Conservation (phyloP, 345 rosid species). For the Acer negundo region DNA sequence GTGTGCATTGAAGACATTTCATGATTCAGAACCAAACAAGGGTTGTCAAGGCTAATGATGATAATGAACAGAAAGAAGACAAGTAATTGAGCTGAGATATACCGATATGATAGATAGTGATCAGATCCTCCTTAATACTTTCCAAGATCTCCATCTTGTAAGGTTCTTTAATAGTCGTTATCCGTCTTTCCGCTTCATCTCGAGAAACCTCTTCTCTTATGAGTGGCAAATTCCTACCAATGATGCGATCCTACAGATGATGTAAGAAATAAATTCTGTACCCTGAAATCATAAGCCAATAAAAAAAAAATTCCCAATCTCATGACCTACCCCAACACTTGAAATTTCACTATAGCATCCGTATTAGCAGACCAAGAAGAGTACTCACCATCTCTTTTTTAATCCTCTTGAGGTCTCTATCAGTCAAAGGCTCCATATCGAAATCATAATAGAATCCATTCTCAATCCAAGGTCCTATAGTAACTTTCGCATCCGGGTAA, state of each 20-base stretch:
- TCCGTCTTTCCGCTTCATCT: slow-evolving; percentile 81
- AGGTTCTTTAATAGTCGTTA: slow-evolving; percentile 76
- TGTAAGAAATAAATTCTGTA: slow-evolving; percentile 43
- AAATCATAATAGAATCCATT: slow-evolving; percentile 94
- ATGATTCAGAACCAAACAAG: background rate
- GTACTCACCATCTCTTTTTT: slow-evolving; percentile 96
- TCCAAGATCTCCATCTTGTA: slow-evolving; percentile 96
- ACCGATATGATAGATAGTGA: slow-evolving; percentile 93
- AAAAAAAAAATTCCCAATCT: slow-evolving; percentile 28
- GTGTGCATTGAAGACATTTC: background rate
- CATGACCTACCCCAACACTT: slow-evolving; percentile 3
- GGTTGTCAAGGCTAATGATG: background rate
- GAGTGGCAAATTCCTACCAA: slow-evolving; percentile 82
- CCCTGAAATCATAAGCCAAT: slow-evolving; percentile 49
- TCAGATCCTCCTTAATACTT: slow-evolving; percentile 76
- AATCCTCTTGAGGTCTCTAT: slow-evolving; percentile 84
- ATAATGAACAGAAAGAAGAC: slow-evolving; percentile 15
- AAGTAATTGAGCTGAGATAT: slow-evolving; percentile 10
- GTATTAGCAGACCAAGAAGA: background rate
- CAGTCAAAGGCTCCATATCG: slow-evolving; percentile 88
- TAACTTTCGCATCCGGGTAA: slow-evolving; percentile 87
- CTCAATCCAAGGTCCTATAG: slow-evolving; percentile 97
- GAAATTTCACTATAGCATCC: slow-evolving; percentile 1
- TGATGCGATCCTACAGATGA: slow-evolving; percentile 88
- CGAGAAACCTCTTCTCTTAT: slow-evolving; percentile 82